Evolutionary conservation across 192 early-diverging fungal genomes (phyloP), one percentile per base, ranked within the genome.

Genomic region (Geranomyces michiganensis): DNA sequence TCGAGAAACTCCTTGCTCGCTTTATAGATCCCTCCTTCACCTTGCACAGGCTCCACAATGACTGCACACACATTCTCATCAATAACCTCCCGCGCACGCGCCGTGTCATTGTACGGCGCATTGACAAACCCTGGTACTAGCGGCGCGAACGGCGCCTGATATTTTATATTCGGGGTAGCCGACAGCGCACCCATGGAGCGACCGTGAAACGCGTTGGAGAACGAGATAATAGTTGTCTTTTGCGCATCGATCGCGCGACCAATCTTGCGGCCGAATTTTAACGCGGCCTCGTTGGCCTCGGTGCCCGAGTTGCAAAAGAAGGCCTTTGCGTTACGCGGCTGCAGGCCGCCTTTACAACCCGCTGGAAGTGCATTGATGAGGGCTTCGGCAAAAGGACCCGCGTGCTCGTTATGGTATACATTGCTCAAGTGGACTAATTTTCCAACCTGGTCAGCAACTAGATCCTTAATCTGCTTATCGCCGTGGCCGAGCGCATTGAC

Each of bases 301-400:
- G 97, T 97, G 30, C 97, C 97, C 29, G 93, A 94, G 82, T 99
- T 99, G 29, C 93, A 84, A 64, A 97, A 94, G 74, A 99, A 99
- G 48, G 96, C 90, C 70, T 93, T 93, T 32, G 68, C 48, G 26
- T 87, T 87, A 4, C 77, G 58, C 64, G 76, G 79, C 0, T 44
- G 60, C 53, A 68, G 36, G 51, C 64, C 47, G 7, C 22, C 70
- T 21, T 63, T 41, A 12, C 58, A 33, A n/a, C 7, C 31, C 15
- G 36, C 29, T 17, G 70, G 44, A 56, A 73, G 36, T 47, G 43
- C 29, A 44, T 88, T 80, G 12, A 97, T 88, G 27, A 99, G 76
- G 22, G 71, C 65, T 60, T 91, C 84, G 0, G 97, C 96, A 48
- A 96, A 81, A 49, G 78, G 79, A 3, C 90, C 94, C 1, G 94